A percentile compares a stretch with the other conserved stretches of the same genome.
Evolutionary conservation across 1,139 yeast species (phyloP).

Genomic region (Sugiyamaella japonica): DNA sequence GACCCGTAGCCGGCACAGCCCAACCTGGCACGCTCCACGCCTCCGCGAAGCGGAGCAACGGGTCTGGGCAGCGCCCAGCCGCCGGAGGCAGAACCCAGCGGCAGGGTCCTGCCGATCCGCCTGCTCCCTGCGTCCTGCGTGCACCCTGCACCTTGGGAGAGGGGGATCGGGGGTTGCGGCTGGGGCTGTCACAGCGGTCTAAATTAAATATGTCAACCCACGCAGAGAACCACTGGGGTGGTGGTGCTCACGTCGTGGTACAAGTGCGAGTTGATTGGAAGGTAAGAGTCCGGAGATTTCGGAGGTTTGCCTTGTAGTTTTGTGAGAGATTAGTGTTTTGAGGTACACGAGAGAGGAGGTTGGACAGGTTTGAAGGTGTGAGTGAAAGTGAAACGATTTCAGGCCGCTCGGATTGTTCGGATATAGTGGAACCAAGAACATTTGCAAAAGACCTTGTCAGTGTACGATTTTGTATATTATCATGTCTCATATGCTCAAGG

Average conservation of each 20-base stretch:
- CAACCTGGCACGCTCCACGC: no score
- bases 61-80: background rate
- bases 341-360: background rate
- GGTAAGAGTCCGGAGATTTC: background rate
- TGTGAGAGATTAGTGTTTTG: no score
- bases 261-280: no score
- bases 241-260: background rate
- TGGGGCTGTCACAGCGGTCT: background rate
- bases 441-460: no score
- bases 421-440: background rate
- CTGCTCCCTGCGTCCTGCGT: background rate
- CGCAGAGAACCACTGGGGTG: background rate
- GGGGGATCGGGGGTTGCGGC: background rate
- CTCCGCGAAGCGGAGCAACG: background rate
- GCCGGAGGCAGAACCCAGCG: no score
- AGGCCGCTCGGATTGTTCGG: background rate
- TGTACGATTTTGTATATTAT: no score
- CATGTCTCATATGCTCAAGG: slow-evolving; percentile 35
- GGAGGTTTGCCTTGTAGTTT: background rate
- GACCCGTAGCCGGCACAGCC: background rate
- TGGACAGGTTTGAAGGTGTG: background rate
- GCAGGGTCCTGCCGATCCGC: background rate
- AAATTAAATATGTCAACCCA: background rate
- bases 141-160: background rate
- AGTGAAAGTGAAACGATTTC: no score